These are phyloP conservation scores for Crassisporium funariophilum DNA, from an alignment of 768 basidiomycete species.

Conservation along the genomic window DNA sequence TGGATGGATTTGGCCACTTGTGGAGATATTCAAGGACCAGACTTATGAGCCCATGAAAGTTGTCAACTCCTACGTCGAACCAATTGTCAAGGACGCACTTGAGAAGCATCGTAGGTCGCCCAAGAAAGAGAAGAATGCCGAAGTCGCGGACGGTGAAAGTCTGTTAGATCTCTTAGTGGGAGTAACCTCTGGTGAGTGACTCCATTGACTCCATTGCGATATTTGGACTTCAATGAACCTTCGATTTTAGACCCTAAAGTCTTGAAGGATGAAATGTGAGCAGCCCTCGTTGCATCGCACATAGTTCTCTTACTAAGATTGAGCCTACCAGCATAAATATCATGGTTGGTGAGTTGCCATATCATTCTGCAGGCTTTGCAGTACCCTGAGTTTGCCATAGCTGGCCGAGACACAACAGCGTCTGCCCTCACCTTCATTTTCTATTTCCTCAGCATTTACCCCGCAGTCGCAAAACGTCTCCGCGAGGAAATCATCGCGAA, in stretches of 20 bases:
- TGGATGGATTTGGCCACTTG: conserved; percentile 56
- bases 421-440: conserved; percentile 44
- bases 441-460: conserved; percentile 54
- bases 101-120: conserved; percentile 35
- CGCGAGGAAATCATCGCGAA: conserved; percentile 57
- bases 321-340: conserved; percentile 44
- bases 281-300: neutral
- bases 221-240: neutral
- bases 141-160: conserved; percentile 45
- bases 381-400: conserved; percentile 17
- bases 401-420: conserved; percentile 50
- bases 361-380: neutral
- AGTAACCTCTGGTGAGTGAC: conserved; percentile 43
- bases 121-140: conserved; percentile 29
- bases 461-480: conserved; percentile 46
- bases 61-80: conserved; percentile 54
- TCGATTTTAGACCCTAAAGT: conserved; percentile 28
- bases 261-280: conserved; percentile 49
- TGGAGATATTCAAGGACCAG: conserved; percentile 50
- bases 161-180: conserved; percentile 59
- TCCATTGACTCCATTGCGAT: neutral
- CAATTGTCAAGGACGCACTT: conserved; percentile 53
- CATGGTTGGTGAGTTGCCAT: conserved; percentile 38
- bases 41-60: conserved; percentile 51
- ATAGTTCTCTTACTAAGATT: neutral